Evolutionary conservation across 1,139 yeast species (phyloP), one percentile per base, ranked within the genome.

Genomic region (Candida neerlandica): DNA sequence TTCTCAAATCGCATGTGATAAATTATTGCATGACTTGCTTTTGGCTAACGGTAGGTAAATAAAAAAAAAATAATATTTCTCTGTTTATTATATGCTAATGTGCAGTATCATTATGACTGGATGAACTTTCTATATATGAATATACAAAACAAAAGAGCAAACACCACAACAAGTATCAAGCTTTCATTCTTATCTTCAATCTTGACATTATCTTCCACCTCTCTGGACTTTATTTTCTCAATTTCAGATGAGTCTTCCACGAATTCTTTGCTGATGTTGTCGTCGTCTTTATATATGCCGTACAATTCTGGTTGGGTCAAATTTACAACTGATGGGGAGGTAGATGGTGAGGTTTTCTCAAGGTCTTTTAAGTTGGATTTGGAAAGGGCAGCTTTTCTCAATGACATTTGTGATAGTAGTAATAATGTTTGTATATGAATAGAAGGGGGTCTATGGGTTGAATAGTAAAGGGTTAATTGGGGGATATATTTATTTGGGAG

Each of bases 271-370:
- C 66, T 67, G 47, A 69, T 60, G 27, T 67, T 63, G 30, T 76
- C 70, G 27, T 67, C 69, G 40, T 70, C 69, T 45, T 79, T 75
- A 57, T 75, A 81, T 44, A 80, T 74, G 5, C 79, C 71, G 58
- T 76, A 80, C 49, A 81, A 65, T 14, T 78, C 70, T 1, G 84
- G 82, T 46, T 73, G 72, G 29, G 82, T 78, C 50, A 80, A 67
- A 54, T 78, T 78, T 48, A 74, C 56, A 7, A 74, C 69, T 2
- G 42, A 39, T n/a, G 42, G 42, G 5, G 42, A 26, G 15, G 27
- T 15, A 15, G 33, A 9, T 15, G 42, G 42, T 4, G 33, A 15
- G 18, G 32, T 14, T 12, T 23, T 26, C 5, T 39, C 42, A 26
- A 26, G 21, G 21, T 39, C 42, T 26, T 15, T 15, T 26, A 27